phyloP scores from a whole-genome alignment of 192 early-diverging fungal genomes.

The Entomortierella lignicola region DNA sequence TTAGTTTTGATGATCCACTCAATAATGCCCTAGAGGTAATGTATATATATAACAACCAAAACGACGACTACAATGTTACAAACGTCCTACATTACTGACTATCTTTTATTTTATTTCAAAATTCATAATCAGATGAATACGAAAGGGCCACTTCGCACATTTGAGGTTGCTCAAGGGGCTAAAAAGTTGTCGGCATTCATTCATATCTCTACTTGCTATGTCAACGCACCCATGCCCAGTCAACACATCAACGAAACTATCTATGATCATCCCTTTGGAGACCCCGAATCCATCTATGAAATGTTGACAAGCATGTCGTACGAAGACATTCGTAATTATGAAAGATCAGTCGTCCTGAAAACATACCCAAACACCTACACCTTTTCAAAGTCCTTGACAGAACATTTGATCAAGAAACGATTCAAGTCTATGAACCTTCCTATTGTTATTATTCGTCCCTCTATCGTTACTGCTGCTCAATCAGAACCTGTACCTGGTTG shows the following conservation, averaged over 20 bases:
- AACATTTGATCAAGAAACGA: slow-evolving; percentile 58
- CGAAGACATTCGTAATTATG: slow-evolving; percentile 45
- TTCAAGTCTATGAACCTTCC: slow-evolving; percentile 40
- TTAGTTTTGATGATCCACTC: slow-evolving; percentile 57
- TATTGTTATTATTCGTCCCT: slow-evolving; percentile 50
- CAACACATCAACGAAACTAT: slow-evolving; percentile 29
- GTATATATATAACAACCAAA: not conserved
- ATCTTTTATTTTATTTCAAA: too few relatives aligned
- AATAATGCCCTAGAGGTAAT: slow-evolving; percentile 61
- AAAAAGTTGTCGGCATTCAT: slow-evolving; percentile 32
- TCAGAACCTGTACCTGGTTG: slow-evolving; percentile 43
- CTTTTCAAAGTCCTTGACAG: slow-evolving; percentile 61
- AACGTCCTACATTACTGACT: too few relatives aligned
- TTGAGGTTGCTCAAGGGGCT: slow-evolving; percentile 33
- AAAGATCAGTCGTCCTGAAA: slow-evolving; percentile 44
- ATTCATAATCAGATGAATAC: slow-evolving; percentile 53
- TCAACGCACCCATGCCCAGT: slow-evolving; percentile 34
- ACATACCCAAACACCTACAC: slow-evolving; percentile 58
- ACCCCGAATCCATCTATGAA: slow-evolving; percentile 33
- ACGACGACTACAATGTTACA: too few relatives aligned
- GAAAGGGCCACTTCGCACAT: slow-evolving; percentile 36
- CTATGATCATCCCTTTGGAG: slow-evolving; percentile 33
- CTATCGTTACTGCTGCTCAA: slow-evolving; percentile 38
- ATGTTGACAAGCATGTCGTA: slow-evolving; percentile 36
- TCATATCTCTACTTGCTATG: slow-evolving; percentile 51